phyloP scores from a whole-genome alignment of 1,284 basidiomycete species.

The Leccinum solheimii region DNA sequence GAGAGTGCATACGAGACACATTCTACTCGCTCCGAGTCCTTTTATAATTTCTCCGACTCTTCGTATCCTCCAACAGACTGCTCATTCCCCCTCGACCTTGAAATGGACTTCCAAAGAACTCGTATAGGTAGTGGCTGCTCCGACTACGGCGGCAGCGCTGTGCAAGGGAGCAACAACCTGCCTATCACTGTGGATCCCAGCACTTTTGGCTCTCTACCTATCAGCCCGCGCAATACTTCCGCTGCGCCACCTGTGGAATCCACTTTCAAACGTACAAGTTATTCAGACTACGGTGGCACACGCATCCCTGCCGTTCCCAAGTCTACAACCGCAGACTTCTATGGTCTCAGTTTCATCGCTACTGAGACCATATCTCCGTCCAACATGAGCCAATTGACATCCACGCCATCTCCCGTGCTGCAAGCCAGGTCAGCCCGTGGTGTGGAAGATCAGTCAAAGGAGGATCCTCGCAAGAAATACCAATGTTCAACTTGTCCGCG shows the following conservation, averaged over 20 bases:
- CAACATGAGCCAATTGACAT: slow-evolving; percentile 52
- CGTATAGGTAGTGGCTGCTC: slow-evolving; percentile 51
- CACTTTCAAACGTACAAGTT: slow-evolving; percentile 50
- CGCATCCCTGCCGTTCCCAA: slow-evolving; percentile 42
- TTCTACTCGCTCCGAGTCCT: slow-evolving; percentile 65
- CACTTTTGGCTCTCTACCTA: slow-evolving; percentile 57
- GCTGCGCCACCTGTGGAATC: slow-evolving; percentile 36
- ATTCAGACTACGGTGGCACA: slow-evolving; percentile 62
- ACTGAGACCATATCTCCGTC: slow-evolving; percentile 51
- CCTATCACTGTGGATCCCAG: slow-evolving; percentile 49
- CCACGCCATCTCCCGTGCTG: slow-evolving; percentile 43
- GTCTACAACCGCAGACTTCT: slow-evolving; percentile 57
- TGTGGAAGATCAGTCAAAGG: slow-evolving; percentile 44
- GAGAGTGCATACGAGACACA: slow-evolving; percentile 72
- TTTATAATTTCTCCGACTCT: slow-evolving; percentile 61
- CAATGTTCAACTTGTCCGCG: slow-evolving; percentile 70
- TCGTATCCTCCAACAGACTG: slow-evolving; percentile 52
- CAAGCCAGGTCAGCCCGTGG: slow-evolving; percentile 39
- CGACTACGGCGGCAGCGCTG: slow-evolving; percentile 48
- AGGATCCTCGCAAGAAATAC: slow-evolving; percentile 74
- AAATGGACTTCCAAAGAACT: slow-evolving; percentile 70
- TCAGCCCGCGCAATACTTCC: slow-evolving; percentile 60
- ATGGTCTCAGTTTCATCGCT: slow-evolving; percentile 43
- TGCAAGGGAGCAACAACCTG: slow-evolving; percentile 41
- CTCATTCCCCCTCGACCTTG: slow-evolving; percentile 59